A percentile compares a stretch with the other conserved stretches of the same genome.
These are phyloP conservation scores for Trapa bicornis DNA, from an alignment of 345 rosid species.

Conservation along the genomic window DNA sequence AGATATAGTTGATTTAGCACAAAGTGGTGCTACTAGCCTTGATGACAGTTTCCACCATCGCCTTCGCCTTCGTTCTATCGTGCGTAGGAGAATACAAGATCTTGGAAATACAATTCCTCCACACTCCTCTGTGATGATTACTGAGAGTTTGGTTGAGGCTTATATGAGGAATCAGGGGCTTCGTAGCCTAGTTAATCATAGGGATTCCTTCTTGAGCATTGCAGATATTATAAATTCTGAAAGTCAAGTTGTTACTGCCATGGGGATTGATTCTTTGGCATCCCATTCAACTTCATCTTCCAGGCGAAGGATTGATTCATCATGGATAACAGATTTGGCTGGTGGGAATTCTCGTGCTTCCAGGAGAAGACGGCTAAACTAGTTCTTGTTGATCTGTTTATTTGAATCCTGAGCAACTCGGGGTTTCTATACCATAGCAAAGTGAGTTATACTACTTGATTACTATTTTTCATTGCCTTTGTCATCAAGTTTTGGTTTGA, in stretches of 20 bases:
- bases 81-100: conserved; percentile 46
- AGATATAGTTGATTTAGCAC: conserved; percentile 37
- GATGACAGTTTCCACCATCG: conserved; percentile 35
- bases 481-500: not conserved
- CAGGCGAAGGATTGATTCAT: conserved; percentile 54
- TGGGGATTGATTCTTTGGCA: conserved; percentile 71
- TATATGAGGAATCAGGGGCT: conserved; percentile 69
- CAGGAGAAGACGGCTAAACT: conserved; percentile 59
- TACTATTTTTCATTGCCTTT: not conserved
- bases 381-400: conserved; percentile 1
- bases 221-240: conserved; percentile 81
- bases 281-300: conserved; percentile 82
- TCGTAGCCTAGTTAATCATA: conserved; percentile 59
- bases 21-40: conserved; percentile 30
- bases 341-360: conserved; percentile 77
- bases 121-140: conserved; percentile 31
- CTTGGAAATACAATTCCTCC: conserved; percentile 38
- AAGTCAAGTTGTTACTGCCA: conserved; percentile 67
- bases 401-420: not conserved
- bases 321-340: conserved; percentile 67
- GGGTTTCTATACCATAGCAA: not conserved
- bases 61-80: conserved; percentile 22
- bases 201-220: conserved; percentile 81
- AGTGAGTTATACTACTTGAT: not conserved
- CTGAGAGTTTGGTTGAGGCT: conserved; percentile 44